Evolutionary conservation across 805 yeast species (phyloP).

Genomic region (Metschnikowia orientalis): DNA sequence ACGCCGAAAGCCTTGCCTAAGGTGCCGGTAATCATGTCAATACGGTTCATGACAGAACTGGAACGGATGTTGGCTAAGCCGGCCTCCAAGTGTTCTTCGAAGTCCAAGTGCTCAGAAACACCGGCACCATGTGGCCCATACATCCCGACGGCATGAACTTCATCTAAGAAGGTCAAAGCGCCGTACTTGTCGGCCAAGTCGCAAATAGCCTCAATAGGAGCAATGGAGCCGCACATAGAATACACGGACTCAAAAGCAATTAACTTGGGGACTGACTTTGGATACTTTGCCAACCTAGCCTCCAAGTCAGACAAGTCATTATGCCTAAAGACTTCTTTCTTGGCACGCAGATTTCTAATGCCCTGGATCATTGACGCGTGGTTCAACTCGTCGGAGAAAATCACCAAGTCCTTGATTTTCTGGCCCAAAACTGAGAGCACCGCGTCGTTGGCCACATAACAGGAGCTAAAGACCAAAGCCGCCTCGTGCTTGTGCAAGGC

Average conservation of each 20-base stretch:
- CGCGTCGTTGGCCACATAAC: conserved; percentile 97
- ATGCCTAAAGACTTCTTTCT: conserved; percentile 87
- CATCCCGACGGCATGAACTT: conserved; percentile 98
- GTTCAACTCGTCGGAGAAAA: conserved; percentile 87
- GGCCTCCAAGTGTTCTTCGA: conserved; percentile 68
- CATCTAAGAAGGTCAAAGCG: conserved; percentile 94
- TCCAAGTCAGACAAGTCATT: conserved; percentile 85
- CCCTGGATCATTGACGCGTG: conserved; percentile 99
- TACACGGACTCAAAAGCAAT: conserved; percentile 97
- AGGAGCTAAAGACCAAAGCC: conserved; percentile 90
- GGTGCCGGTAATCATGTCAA: conserved; percentile 96
- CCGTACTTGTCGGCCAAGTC: conserved; percentile 97
- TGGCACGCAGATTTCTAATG: conserved; percentile 81
- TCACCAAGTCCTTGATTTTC: conserved; percentile 82
- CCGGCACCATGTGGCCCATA: conserved; percentile 99
- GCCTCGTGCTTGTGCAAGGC: conserved; percentile 91
- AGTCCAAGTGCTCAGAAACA: conserved; percentile 95
- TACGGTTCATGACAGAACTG: conserved; percentile 72
- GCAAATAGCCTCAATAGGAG: conserved; percentile 89
- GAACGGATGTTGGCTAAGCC: conserved; percentile 47
- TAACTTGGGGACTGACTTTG: conserved; percentile 84
- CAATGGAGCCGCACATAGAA: conserved; percentile 97
- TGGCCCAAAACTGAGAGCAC: conserved; percentile 87
- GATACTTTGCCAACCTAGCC: conserved; percentile 68
- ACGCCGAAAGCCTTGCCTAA: conserved; percentile 95